A percentile compares a stretch with the other conserved stretches of the same genome.
Evolutionary conservation across 1,284 basidiomycete species (phyloP).

Genomic region (Puccinia polysora): DNA sequence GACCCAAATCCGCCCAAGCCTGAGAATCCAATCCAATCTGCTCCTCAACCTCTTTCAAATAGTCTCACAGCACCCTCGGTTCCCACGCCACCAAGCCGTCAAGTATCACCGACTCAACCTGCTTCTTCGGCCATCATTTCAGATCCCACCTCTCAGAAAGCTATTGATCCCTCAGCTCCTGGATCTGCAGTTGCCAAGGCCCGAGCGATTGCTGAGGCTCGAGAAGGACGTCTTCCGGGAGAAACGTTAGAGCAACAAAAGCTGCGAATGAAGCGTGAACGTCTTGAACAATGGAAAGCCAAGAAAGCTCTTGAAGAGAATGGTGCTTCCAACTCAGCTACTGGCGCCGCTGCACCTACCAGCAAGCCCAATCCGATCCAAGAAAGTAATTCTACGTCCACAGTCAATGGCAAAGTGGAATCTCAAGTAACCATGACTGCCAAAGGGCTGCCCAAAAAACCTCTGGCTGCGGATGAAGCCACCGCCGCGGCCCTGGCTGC

Average conservation of each 20-base stretch:
- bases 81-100: not conserved
- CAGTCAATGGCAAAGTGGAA: not conserved
- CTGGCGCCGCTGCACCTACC: not conserved
- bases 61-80: not conserved
- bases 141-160: not conserved
- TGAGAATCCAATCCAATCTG: not conserved
- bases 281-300: constrained; percentile 44
- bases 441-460: constrained; percentile 41
- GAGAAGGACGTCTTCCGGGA: constrained; percentile 42
- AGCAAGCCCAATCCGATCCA: constrained; percentile 12
- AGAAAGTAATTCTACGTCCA: not conserved
- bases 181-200: constrained; percentile 37
- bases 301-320: constrained; percentile 40
- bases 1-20: not conserved
- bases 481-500: constrained; percentile 40
- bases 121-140: not conserved
- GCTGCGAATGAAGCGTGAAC: constrained; percentile 41
- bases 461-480: constrained; percentile 41
- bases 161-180: constrained; percentile 28
- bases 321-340: constrained; percentile 19
- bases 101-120: not conserved
- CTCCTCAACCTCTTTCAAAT: not conserved
- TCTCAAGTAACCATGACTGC: not conserved
- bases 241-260: constrained; percentile 44
- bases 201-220: constrained; percentile 38